Conservation (phyloP, 192 early-diverging fungal genomes). For the Chytriomyces sp. region DNA sequence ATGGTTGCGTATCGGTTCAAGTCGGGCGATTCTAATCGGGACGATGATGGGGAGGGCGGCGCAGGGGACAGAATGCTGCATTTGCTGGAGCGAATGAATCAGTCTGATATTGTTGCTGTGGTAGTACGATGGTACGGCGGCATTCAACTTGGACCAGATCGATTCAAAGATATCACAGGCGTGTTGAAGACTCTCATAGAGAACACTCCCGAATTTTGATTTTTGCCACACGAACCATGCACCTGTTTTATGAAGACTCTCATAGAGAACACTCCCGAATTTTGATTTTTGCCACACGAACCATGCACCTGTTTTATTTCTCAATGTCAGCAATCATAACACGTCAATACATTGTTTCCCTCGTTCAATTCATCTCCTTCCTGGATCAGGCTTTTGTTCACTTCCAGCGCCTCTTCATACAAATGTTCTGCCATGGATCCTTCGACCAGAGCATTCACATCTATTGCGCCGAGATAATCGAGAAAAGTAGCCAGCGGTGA, state of each 20-base stretch:
- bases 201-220: too few species aligned
- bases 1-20: constrained; percentile 86
- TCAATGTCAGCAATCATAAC: constrained; percentile 23
- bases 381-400: constrained; percentile 14
- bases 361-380: constrained; percentile 27
- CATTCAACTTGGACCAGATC: constrained; percentile 76
- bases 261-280: not conserved
- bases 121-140: constrained; percentile 92
- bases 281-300: too few species aligned
- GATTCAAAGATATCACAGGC: constrained; percentile 87
- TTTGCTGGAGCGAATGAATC: constrained; percentile 77
- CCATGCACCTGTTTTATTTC: not conserved
- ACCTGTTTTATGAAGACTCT: not conserved
- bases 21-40: constrained; percentile 65
- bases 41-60: constrained; percentile 94
- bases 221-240: too few species aligned
- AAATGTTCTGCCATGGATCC: constrained; percentile 11
- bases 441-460: not conserved
- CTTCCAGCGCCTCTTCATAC: constrained; percentile 33
- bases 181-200: constrained; percentile 18
- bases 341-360: constrained; percentile 24
- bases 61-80: constrained; percentile 83
- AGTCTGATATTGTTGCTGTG: constrained; percentile 77
- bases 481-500: not conserved
- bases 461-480: not conserved